Evolutionary conservation across 2,329 filamentous ascomycete species (phyloP).

Genomic region (Calonectria pteridis): DNA sequence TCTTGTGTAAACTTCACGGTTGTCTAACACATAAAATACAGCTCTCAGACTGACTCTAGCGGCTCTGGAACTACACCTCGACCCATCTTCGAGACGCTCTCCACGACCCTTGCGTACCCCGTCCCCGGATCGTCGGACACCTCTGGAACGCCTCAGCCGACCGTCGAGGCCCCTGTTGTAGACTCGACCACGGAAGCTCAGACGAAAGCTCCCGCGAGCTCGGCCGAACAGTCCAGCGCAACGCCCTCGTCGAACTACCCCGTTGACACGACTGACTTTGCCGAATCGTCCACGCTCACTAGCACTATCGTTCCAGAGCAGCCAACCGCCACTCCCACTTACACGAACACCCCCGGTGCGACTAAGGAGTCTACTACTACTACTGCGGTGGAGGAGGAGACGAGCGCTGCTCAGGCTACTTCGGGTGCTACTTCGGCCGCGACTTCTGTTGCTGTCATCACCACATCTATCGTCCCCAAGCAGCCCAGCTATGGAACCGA

Average conservation of each 20-base stretch:
- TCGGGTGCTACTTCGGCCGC: constrained; percentile 16
- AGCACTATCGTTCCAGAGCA: constrained; percentile 8
- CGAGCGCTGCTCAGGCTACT: constrained; percentile 17
- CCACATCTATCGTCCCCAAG: not conserved
- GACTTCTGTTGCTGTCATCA: not conserved
- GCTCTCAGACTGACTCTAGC: constrained; percentile 23
- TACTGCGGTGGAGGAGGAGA: not conserved
- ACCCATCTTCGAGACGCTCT: constrained; percentile 42
- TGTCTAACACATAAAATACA: constrained; percentile 31
- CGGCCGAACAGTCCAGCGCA: not conserved
- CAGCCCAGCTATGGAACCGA: not conserved
- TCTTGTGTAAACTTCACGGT: not conserved
- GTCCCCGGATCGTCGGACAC: constrained; percentile 31
- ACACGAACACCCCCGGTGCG: not conserved
- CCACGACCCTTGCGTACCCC: constrained; percentile 34
- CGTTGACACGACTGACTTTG: constrained; percentile 8
- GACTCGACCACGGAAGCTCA: constrained; percentile 1
- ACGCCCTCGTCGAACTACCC: not conserved
- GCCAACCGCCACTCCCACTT: constrained; percentile 6
- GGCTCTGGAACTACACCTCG: constrained; percentile 37
- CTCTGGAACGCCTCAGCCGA: constrained; percentile 1
- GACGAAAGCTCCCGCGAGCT: not conserved
- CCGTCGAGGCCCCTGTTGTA: constrained; percentile 36
- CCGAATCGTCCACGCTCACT: constrained; percentile 13
- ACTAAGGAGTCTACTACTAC: constrained; percentile 19